Conservation (phyloP, 257 asterid species). For the Nicotiana noctiflora region DNA sequence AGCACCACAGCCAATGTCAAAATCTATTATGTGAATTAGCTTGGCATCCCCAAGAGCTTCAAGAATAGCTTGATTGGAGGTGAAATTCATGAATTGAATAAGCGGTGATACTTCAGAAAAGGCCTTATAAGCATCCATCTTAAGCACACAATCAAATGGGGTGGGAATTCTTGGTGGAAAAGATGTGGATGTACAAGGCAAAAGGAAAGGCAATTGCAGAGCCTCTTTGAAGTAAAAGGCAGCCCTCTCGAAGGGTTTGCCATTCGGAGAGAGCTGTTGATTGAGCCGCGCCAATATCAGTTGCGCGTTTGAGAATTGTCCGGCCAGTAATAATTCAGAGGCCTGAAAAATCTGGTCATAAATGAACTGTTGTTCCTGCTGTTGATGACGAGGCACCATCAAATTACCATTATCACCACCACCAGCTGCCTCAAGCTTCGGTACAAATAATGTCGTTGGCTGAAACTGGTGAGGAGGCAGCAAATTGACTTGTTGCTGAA, state of each 20-base stretch:
- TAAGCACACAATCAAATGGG: constrained; percentile 39
- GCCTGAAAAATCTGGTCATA: constrained; percentile 40
- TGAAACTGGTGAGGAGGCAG: constrained; percentile 12
- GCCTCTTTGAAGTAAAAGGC: constrained; percentile 46
- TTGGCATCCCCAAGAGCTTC: constrained; percentile 35
- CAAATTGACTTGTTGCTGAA: constrained; percentile 7
- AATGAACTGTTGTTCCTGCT: constrained; percentile 25
- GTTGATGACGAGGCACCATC: constrained; percentile 9
- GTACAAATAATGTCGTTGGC: constrained; percentile 21
- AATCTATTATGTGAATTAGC: constrained; percentile 41
- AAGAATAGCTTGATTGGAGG: constrained; percentile 44
- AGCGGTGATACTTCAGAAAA: constrained; percentile 43
- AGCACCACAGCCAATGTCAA: constrained; percentile 54
- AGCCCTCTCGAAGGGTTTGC: constrained; percentile 37
- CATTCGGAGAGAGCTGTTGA: constrained; percentile 38
- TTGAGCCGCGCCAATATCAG: constrained; percentile 65
- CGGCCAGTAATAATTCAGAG: constrained; percentile 34
- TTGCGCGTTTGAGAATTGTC: constrained; percentile 46
- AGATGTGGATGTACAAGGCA: constrained; percentile 17
- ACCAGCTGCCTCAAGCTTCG: constrained; percentile 30
- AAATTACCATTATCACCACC: constrained; percentile 15
- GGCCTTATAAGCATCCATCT: constrained; percentile 46
- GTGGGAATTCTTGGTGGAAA: constrained; percentile 21
- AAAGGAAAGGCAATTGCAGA: constrained; percentile 23
- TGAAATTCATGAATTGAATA: constrained; percentile 40